A percentile compares a stretch with the other conserved stretches of the same genome.
Conservation (phyloP, 495 filamentous ascomycete genomes). For the Viridothelium virens region DNA sequence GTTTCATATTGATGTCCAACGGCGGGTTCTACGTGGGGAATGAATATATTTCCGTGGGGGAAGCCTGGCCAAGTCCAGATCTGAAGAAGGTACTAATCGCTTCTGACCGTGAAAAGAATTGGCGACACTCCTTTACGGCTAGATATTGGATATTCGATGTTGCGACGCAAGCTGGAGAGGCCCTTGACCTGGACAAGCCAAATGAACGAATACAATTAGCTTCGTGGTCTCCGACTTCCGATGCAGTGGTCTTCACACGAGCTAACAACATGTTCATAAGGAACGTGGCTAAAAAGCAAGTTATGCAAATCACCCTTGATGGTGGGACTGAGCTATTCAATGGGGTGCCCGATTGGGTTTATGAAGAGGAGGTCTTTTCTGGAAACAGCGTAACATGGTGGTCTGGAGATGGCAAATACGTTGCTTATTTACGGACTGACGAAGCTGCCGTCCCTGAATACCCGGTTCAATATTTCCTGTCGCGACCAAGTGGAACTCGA, state of each 20-base stretch:
- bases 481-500: conserved; percentile 68
- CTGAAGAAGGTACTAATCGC: conserved; percentile 75
- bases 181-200: conserved; percentile 62
- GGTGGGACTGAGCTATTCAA: conserved; percentile 85
- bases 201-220: conserved; percentile 73
- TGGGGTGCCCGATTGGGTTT: conserved; percentile 98
- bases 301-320: conserved; percentile 73
- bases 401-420: conserved; percentile 75
- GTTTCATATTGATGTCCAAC: conserved; percentile 67
- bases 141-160: conserved; percentile 94
- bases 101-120: conserved; percentile 64
- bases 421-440: conserved; percentile 89
- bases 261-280: conserved; percentile 85
- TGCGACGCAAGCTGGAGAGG: conserved; percentile 64
- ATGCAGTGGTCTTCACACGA: conserved; percentile 75
- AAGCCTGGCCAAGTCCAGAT: conserved; percentile 71
- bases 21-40: conserved; percentile 51
- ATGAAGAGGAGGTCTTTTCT: conserved; percentile 88
- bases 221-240: conserved; percentile 78
- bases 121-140: conserved; percentile 80
- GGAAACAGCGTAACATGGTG: conserved; percentile 87
- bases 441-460: conserved; percentile 88
- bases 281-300: conserved; percentile 50
- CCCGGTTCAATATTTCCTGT: conserved; percentile 88
- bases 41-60: conserved; percentile 43